Percentiles rank a stretch among this genome's conserved stretches.
Conservation (phyloP, 2,329 filamentous ascomycete species). For the Ophiosphaerella herpotricha region DNA sequence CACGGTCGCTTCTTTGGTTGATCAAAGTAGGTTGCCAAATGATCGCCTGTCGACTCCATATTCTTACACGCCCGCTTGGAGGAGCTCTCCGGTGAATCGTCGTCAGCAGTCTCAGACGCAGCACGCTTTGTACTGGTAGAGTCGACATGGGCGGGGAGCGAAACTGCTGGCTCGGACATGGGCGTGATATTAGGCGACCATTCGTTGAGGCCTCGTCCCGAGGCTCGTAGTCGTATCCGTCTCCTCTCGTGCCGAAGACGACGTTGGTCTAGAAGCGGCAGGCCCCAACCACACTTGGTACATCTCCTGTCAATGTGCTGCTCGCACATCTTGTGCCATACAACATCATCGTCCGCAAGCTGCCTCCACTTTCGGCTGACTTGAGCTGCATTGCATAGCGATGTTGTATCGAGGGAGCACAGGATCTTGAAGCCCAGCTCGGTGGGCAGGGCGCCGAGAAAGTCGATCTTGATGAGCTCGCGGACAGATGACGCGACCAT, state of each 20-base stretch:
- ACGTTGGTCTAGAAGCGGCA: conserved; percentile 88
- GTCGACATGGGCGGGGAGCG: conserved; percentile 15
- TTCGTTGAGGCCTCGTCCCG: conserved; percentile 61
- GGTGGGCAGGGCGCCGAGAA: conserved; percentile 82
- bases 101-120: conserved; percentile 23
- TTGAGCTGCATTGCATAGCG: conserved; percentile 92
- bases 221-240: conserved; percentile 74
- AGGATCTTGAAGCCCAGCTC: conserved; percentile 95
- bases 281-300: conserved; percentile 92
- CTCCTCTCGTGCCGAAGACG: conserved; percentile 83
- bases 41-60: conserved; percentile 25
- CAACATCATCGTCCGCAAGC: conserved; percentile 94
- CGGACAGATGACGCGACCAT: conserved; percentile 88
- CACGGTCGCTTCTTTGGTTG: conserved; percentile 67
- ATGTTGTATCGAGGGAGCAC: conserved; percentile 89
- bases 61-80: conserved; percentile 44
- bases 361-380: conserved; percentile 87
- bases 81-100: conserved; percentile 27
- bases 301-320: conserved; percentile 95
- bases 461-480: conserved; percentile 97
- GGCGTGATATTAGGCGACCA: conserved; percentile 58
- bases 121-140: conserved; percentile 35
- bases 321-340: conserved; percentile 98
- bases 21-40: conserved; percentile 55
- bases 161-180: conserved; percentile 43